Conservation (phyloP, 1,139 yeast genomes). For the Yamadazyma epiphylla region DNA sequence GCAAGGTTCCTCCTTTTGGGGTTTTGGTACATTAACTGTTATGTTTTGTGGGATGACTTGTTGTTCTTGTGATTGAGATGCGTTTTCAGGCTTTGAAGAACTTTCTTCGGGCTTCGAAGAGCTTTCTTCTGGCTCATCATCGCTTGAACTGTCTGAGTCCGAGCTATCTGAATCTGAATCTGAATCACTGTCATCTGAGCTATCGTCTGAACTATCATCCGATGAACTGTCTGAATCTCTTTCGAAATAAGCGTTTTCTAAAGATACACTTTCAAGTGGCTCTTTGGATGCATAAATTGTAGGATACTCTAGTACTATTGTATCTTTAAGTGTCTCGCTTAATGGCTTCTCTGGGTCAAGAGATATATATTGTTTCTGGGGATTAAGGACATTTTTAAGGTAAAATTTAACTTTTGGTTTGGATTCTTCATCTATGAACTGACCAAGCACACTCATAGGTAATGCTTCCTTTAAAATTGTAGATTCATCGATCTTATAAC, state of each 20-base stretch:
- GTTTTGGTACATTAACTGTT: too few relatives aligned
- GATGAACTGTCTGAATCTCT: conserved; percentile 6
- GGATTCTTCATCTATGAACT: conserved; percentile 9
- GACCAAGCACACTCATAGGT: conserved; percentile 30
- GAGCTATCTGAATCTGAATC: conserved; percentile 11
- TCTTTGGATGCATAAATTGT: conserved; percentile 46
- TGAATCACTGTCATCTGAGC: conserved; percentile 8
- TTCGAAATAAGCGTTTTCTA: conserved; percentile 18
- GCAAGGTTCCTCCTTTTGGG: too few relatives aligned
- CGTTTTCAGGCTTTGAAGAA: too few relatives aligned
- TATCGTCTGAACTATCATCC: conserved; percentile 10
- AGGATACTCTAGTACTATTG: conserved; percentile 74
- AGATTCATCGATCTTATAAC: conserved; percentile 46
- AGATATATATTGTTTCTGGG: conserved; percentile 15
- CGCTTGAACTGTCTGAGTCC: conserved; percentile 3
- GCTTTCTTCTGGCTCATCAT: conserved; percentile 11
- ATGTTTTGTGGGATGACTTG: too few relatives aligned
- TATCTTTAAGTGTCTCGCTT: conserved; percentile 48
- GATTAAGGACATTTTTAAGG: conserved; percentile 28
- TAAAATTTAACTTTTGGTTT: conserved; percentile 26
- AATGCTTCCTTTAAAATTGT: conserved; percentile 30
- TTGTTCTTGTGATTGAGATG: too few relatives aligned
- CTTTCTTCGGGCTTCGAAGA: too few relatives aligned
- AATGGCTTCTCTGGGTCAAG: conserved; percentile 21
- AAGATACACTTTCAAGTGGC: conserved; percentile 12